phyloP scores from a whole-genome alignment of 2,329 filamentous ascomycete species.

The Xylariales sp. region DNA sequence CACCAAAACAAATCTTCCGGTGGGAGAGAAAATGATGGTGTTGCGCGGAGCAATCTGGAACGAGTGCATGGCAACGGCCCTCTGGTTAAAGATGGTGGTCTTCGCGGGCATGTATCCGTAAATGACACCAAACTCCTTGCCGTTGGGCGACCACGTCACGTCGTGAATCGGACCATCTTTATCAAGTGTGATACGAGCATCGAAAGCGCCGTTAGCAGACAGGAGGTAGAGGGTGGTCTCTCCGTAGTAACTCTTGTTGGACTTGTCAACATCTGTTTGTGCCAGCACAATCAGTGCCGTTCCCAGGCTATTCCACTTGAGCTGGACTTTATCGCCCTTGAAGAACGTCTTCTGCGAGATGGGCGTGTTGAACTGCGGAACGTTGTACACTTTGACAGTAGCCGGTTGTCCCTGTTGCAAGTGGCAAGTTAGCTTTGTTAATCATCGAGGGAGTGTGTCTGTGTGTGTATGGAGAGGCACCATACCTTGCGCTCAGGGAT shows the following conservation, averaged over 20 bases:
- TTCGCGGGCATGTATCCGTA: constrained; percentile 99
- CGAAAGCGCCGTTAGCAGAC: constrained; percentile 85
- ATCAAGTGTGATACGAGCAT: constrained; percentile 86
- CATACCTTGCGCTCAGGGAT: constrained; percentile 89
- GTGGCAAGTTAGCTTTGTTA: constrained; percentile 15
- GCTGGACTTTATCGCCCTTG: constrained; percentile 97
- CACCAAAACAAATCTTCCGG: constrained; percentile 86
- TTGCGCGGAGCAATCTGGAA: constrained; percentile 89
- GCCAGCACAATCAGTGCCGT: constrained; percentile 91
- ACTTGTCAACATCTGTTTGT: constrained; percentile 96
- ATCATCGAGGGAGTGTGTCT: neutral
- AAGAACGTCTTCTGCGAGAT: constrained; percentile 98
- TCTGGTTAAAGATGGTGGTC: constrained; percentile 94
- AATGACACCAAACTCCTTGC: constrained; percentile 94
- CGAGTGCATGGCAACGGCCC: constrained; percentile 75
- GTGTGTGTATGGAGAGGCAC: constrained; percentile 3
- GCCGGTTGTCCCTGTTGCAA: constrained; percentile 78
- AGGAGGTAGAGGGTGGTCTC: constrained; percentile 96
- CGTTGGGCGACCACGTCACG: constrained; percentile 97
- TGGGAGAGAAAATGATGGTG: constrained; percentile 91
- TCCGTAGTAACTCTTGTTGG: constrained; percentile 98
- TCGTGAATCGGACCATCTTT: constrained; percentile 98
- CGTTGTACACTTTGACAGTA: constrained; percentile 88
- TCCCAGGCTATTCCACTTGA: constrained; percentile 95
- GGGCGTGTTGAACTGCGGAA: constrained; percentile 76